Conservation (phyloP, 2,329 filamentous ascomycete species). For the Pyricularia grisea region DNA sequence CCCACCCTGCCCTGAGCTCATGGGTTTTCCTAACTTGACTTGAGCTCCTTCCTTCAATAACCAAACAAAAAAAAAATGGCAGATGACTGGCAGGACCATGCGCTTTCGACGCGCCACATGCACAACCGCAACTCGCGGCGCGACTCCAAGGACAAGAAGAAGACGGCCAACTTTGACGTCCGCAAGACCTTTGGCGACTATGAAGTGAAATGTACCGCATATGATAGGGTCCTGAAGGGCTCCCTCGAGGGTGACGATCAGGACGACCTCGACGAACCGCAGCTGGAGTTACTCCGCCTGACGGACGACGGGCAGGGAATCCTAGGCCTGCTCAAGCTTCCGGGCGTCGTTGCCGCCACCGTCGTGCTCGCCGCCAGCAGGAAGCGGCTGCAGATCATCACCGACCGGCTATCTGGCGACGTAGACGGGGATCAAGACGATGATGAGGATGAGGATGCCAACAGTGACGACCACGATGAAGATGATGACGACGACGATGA, state of each 20-base stretch:
- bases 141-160: neutral
- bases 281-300: neutral
- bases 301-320: neutral
- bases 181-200: conserved; percentile 1
- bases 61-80: neutral
- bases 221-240: neutral
- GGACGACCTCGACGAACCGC: neutral
- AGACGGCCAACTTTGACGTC: neutral
- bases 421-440: neutral
- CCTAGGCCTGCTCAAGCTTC: neutral
- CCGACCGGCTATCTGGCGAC: neutral
- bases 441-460: neutral
- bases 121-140: conserved; percentile 1
- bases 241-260: neutral
- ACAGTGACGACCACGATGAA: neutral
- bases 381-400: neutral
- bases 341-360: neutral
- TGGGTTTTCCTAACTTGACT: no score
- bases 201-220: neutral
- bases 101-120: neutral
- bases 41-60: neutral
- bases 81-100: neutral
- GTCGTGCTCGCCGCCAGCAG: neutral
- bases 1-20: no score
- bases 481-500: neutral